Base-by-base conservation (phyloP, 2,329 filamentous ascomycete genomes). In the Nemania sp. region DNA sequence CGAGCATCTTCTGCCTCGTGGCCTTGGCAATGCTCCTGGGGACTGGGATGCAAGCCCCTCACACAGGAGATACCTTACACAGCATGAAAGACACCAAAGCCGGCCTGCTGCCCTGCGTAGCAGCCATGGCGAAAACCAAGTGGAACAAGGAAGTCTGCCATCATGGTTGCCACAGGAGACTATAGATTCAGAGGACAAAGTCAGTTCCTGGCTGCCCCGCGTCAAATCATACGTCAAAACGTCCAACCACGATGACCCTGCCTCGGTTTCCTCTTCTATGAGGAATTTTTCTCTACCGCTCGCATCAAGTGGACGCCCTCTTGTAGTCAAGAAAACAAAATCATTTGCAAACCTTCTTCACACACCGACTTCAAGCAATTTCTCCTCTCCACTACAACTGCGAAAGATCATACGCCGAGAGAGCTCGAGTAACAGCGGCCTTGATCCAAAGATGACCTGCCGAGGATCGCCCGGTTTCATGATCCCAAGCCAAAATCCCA, bases 371-470 rank as follows among this genome's bases (percentile, higher is more conserved):
- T 45, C 46, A n/a, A 57, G 26, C 3, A 36, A 19, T 14, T 23
- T 57, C 7, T 33, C 19, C 49, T 28, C 45, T 6, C 15, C 22
- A 15, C 28, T 20, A 11, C 34, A 14, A n/a, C 15, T 52, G 17
- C 47, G 20, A 24, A 48, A n/a, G 20, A 33, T 24, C 26, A 24
- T 9, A 11, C 42, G 15, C 15, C 46, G 17, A 11, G 31, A 5
- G n/a, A 43, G 34, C 11, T 17, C 11, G 8, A 56, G 48, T 15
- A 19, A 30, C 26, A 59, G 46, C 34, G 56, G 59, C 22, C 63
- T 67, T n/a, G 57, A 65, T 28, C 57, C 63, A 14, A 37, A 39
- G 4, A 48, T 68, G 59, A 67, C 64, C 24, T 68, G 66, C 37
- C 60, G 59, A 53, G 66, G 64, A 24, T 17, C 55, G 3, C 60